Conservation (phyloP, 768 basidiomycete species). For the Lactifluus rugatus region DNA sequence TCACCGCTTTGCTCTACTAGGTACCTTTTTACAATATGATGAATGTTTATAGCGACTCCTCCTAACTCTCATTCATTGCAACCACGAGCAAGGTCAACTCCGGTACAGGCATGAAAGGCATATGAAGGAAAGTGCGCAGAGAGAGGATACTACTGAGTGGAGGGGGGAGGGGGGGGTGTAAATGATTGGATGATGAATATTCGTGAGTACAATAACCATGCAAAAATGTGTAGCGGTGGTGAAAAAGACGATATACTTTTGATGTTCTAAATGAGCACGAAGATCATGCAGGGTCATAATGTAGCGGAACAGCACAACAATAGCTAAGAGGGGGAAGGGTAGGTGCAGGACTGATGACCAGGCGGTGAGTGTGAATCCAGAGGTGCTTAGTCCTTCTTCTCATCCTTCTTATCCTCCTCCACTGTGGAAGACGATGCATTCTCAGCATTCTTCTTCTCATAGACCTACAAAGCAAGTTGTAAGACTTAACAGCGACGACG, state of each 20-base stretch:
- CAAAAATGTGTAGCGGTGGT: conserved; percentile 10
- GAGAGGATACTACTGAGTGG: conserved; percentile 18
- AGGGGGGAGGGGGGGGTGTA: conserved; percentile 17
- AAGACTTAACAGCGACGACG: not conserved
- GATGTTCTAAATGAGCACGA: conserved; percentile 15
- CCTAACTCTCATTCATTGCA: not conserved
- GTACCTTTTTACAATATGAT: too few relatives aligned
- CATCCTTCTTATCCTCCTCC: conserved; percentile 37
- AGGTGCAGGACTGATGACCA: not conserved
- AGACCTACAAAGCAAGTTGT: conserved; percentile 32
- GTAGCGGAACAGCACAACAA: conserved; percentile 1
- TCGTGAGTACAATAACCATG: conserved; percentile 17
- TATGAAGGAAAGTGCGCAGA: not conserved
- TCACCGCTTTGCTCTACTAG: too few relatives aligned
- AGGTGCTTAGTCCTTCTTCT: conserved; percentile 73
- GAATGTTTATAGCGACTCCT: not conserved
- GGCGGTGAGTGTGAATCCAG: not conserved
- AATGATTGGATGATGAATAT: conserved; percentile 2
- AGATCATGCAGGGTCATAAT: conserved; percentile 7
- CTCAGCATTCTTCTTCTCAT: conserved; percentile 85
- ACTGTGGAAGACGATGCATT: conserved; percentile 31
- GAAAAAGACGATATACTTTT: conserved; percentile 16
- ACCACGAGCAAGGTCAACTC: conserved; percentile 3
- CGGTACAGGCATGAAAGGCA: not conserved
- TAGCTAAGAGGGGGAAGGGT: not conserved